These are phyloP conservation scores for Metschnikowia cubensis DNA, from an alignment of 805 yeast species.

Conservation along the genomic window DNA sequence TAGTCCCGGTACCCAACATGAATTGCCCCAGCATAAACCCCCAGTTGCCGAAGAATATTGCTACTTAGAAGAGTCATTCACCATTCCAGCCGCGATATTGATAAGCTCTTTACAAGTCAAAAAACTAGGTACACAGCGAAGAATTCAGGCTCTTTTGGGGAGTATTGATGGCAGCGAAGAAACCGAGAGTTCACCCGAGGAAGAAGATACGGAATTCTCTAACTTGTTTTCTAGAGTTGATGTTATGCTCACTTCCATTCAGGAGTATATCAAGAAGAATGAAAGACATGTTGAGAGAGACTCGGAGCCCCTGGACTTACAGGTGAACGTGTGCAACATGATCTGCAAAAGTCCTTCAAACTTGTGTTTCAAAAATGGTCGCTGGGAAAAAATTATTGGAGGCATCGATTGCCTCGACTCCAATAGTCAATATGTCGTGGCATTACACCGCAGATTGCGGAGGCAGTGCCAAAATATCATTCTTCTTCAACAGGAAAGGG, in stretches of 20 bases:
- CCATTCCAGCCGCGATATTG: background rate
- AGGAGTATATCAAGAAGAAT: background rate
- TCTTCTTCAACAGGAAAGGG: slow-evolving; percentile 14
- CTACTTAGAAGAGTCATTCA: background rate
- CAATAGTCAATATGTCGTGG: background rate
- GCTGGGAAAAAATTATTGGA: slow-evolving; percentile 6
- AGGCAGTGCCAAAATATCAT: slow-evolving; percentile 13
- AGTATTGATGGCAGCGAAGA: background rate
- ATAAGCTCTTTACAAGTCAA: background rate
- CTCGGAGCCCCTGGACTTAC: background rate
- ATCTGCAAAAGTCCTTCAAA: slow-evolving; percentile 3
- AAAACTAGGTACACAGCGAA: slow-evolving; percentile 1
- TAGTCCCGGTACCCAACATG: background rate
- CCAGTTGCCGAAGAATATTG: background rate
- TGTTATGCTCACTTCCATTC: background rate
- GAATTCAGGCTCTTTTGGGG: background rate
- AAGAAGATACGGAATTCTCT: background rate
- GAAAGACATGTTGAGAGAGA: background rate
- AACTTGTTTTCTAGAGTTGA: background rate
- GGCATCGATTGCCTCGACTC: slow-evolving; percentile 6
- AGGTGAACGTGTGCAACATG: slow-evolving; percentile 1
- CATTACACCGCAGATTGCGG: slow-evolving; percentile 1
- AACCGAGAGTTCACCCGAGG: background rate
- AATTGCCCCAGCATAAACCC: background rate
- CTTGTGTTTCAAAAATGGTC: slow-evolving; percentile 8